Conservation (phyloP, 208 protist genomes). For the Acanthamoeba healyi region DNA sequence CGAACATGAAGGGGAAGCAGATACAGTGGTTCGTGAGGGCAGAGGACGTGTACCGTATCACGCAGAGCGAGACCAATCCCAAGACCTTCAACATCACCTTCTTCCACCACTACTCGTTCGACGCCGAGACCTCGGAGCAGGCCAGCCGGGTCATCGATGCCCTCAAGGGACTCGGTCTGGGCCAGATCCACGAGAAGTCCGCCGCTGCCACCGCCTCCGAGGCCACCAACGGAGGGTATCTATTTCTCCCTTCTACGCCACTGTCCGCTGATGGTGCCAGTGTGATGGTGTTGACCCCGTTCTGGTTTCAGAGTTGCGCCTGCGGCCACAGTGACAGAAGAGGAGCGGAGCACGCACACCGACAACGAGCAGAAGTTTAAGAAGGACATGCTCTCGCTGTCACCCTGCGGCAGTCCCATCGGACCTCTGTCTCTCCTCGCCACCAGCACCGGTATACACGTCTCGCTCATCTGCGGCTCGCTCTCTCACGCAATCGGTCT, state of each 20-base stretch:
- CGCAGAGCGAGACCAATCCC: constrained; percentile 30
- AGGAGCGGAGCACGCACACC: background rate
- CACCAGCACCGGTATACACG: constrained; percentile 17
- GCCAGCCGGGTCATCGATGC: constrained; percentile 62
- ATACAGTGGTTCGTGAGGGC: constrained; percentile 65
- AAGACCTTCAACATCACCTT: constrained; percentile 66
- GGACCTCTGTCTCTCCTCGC: constrained; percentile 14
- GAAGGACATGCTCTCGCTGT: constrained; percentile 49
- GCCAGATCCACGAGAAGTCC: constrained; percentile 48
- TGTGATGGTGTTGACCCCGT: background rate
- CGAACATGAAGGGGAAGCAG: constrained; percentile 74
- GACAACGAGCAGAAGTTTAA: constrained; percentile 55
- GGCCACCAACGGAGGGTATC: background rate
- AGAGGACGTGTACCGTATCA: constrained; percentile 55
- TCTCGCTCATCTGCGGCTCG: background rate
- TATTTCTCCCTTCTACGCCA: no score
- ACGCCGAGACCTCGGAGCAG: constrained; percentile 61
- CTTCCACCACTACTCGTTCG: constrained; percentile 68
- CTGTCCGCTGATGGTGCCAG: no score
- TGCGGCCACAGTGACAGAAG: background rate
- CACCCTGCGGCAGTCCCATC: constrained; percentile 16
- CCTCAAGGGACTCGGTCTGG: constrained; percentile 15
- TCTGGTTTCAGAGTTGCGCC: background rate
- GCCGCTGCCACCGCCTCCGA: background rate
- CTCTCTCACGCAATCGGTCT: no score